phyloP scores from a whole-genome alignment of 768 basidiomycete species.

The Boletus rufocinnamomeus region DNA sequence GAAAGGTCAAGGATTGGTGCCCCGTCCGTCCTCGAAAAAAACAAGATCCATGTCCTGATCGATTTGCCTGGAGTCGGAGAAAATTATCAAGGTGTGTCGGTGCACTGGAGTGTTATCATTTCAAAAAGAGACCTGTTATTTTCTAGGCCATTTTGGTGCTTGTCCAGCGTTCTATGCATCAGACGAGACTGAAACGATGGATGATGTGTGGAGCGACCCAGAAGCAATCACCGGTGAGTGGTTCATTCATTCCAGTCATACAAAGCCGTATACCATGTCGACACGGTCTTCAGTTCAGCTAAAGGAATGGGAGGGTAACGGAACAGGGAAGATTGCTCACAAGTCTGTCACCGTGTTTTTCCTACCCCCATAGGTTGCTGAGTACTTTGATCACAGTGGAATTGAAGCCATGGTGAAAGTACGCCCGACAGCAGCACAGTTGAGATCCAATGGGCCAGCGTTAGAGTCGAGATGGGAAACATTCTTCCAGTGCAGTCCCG shows the following conservation, averaged over 20 bases:
- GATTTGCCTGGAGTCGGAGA: conserved; percentile 82
- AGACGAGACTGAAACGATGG: conserved; percentile 44
- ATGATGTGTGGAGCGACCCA: too few species aligned
- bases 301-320: conserved; percentile 38
- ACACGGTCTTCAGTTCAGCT: conserved; percentile 25
- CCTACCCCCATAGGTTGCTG: neutral
- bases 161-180: conserved; percentile 39
- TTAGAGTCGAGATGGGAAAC: too few species aligned
- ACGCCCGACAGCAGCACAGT: too few species aligned
- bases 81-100: too few species aligned
- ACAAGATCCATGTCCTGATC: conserved; percentile 49
- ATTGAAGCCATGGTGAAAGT: too few species aligned
- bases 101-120: neutral
- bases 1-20: conserved; percentile 73
- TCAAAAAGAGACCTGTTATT: too few species aligned
- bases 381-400: too few species aligned
- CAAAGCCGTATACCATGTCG: neutral
- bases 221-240: conserved; percentile 42
- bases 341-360: conserved; percentile 41
- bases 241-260: neutral
- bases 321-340: conserved; percentile 51
- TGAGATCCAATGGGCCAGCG: too few species aligned
- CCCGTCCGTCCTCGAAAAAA: conserved; percentile 43
- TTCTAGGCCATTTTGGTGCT: conserved; percentile 33
- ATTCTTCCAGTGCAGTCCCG: too few species aligned